Percentiles rank a stretch among this genome's conserved stretches.
Conservation (phyloP, 148 eudicot species). For the Rhododendron simsii region DNA sequence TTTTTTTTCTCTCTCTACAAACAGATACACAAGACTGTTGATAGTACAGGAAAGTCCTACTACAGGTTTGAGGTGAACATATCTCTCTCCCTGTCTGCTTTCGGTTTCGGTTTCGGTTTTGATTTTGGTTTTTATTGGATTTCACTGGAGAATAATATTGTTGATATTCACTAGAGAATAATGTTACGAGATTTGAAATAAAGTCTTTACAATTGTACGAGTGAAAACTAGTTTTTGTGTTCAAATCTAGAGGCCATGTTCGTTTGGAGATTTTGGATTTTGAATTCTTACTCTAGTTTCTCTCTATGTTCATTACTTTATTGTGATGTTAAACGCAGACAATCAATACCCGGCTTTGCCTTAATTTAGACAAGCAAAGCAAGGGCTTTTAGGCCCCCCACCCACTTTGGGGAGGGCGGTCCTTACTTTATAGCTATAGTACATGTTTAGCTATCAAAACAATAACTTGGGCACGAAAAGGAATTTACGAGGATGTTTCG, state of each 20-base stretch:
- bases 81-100: background rate
- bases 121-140: background rate
- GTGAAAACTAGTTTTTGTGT: conserved; percentile 5
- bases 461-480: too few species aligned
- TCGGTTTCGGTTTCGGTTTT: background rate
- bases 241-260: background rate
- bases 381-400: too few species aligned
- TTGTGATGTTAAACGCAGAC: background rate
- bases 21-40: conserved; percentile 3
- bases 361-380: too few species aligned
- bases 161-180: background rate
- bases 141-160: background rate
- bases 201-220: background rate
- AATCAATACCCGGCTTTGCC: too few species aligned
- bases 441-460: too few species aligned
- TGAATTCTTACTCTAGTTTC: background rate
- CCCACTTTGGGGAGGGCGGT: too few species aligned
- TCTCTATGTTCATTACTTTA: background rate
- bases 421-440: too few species aligned
- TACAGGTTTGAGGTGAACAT: conserved; percentile 18
- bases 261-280: too few species aligned
- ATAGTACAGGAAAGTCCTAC: conserved; percentile 9
- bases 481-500: too few species aligned
- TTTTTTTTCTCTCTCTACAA: background rate
- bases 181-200: conserved; percentile 12